Percentiles rank a stretch among this genome's conserved stretches.
These are phyloP conservation scores for Selenicereus undatus DNA, from an alignment of 148 eudicot species.

Conservation along the genomic window DNA sequence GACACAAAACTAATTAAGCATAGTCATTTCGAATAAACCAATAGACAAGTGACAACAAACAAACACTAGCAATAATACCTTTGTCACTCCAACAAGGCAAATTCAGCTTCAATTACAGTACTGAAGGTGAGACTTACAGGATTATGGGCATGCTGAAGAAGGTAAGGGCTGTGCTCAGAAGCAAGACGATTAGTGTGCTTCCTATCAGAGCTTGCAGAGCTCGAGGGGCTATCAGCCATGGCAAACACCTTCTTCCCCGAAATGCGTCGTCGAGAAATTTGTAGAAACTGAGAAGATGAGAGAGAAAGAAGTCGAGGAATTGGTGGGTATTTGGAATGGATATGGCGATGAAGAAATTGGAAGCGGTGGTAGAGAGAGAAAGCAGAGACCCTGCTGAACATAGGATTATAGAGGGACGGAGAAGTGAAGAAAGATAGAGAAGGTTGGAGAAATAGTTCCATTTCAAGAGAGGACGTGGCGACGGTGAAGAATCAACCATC, in stretches of 20 bases:
- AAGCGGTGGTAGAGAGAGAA: conserved; percentile 29
- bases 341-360: neutral
- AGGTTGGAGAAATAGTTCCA: neutral
- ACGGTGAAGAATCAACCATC: neutral
- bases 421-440: neutral
- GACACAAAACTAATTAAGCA: neutral
- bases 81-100: neutral
- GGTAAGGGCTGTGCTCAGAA: conserved; percentile 92
- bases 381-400: conserved; percentile 28
- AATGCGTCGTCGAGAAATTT: conserved; percentile 30
- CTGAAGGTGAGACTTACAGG: conserved; percentile 41
- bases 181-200: conserved; percentile 70
- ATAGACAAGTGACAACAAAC: neutral
- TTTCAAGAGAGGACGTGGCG: neutral
- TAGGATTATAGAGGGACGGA: conserved; percentile 5
- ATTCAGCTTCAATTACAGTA: neutral
- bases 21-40: neutral
- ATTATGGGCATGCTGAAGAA: conserved; percentile 97
- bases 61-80: neutral
- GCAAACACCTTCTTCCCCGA: conserved; percentile 32
- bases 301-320: neutral
- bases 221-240: conserved; percentile 53
- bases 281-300: neutral
- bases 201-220: conserved; percentile 23
- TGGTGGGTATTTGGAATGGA: conserved; percentile 2